Conservation (phyloP, 73 alveolate genomes). For the Paramecium caudatum region DNA sequence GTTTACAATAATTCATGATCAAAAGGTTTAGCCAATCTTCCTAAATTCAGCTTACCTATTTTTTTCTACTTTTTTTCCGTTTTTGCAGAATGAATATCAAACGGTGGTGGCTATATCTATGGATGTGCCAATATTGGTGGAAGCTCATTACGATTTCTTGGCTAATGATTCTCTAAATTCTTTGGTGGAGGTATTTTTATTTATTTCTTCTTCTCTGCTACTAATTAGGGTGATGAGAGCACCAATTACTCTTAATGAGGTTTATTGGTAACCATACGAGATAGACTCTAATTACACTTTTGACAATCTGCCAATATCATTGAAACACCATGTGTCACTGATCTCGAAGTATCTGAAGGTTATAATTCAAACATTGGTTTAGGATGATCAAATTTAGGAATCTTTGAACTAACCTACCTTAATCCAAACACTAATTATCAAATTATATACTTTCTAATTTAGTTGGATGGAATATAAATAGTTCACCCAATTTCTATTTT, state of each 20-base stretch:
- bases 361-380: slow-evolving; percentile 49
- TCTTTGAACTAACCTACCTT: slow-evolving; percentile 15
- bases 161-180: slow-evolving; percentile 2
- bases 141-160: neutral
- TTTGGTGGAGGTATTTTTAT: neutral
- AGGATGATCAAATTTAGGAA: slow-evolving; percentile 27
- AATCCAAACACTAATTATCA: slow-evolving; percentile 34
- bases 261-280: slow-evolving; percentile 6
- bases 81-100: neutral
- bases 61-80: neutral
- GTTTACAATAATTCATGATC: slow-evolving; percentile 32
- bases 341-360: neutral
- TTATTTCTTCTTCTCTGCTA: slow-evolving; percentile 22
- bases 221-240: slow-evolving; percentile 22
- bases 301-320: neutral
- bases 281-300: slow-evolving; percentile 37
- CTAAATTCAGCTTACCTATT: slow-evolving; percentile 13
- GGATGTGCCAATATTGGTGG: slow-evolving; percentile 56
- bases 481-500: slow-evolving; percentile 26
- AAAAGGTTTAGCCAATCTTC: slow-evolving; percentile 10
- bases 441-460: slow-evolving; percentile 31
- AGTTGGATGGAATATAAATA: slow-evolving; percentile 48
- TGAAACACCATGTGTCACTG: neutral
- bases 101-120: slow-evolving; percentile 1
- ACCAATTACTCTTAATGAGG: neutral